These are phyloP conservation scores for Podila epigama DNA, from an alignment of 192 early-diverging fungal species.

Conservation along the genomic window DNA sequence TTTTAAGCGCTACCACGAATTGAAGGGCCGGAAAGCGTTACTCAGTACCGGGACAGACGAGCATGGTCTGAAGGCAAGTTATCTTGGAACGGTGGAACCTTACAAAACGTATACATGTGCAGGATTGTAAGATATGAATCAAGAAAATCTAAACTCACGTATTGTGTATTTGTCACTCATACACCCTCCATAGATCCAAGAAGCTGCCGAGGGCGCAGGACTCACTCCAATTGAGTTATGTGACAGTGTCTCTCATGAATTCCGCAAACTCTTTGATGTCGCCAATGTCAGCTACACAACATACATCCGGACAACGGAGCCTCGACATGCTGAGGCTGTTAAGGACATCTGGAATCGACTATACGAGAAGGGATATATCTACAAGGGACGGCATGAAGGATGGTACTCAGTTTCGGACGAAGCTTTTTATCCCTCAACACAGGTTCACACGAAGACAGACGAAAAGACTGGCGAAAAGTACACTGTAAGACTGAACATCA, in stretches of 20 bases:
- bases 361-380: slow-evolving; percentile 77
- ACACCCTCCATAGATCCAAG: slow-evolving; percentile 73
- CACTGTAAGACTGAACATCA: slow-evolving; percentile 43
- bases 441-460: slow-evolving; percentile 72
- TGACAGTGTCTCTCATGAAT: slow-evolving; percentile 70
- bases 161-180: background rate
- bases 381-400: slow-evolving; percentile 90
- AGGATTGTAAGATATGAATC: no score
- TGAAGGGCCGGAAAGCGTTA: slow-evolving; percentile 69
- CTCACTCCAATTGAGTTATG: slow-evolving; percentile 79
- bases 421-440: slow-evolving; percentile 80
- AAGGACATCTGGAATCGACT: slow-evolving; percentile 77
- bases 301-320: slow-evolving; percentile 89
- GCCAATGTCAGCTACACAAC: slow-evolving; percentile 82
- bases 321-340: slow-evolving; percentile 75
- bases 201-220: slow-evolving; percentile 75
- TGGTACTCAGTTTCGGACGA: slow-evolving; percentile 98
- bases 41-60: slow-evolving; percentile 91
- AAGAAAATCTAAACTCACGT: no score
- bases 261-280: slow-evolving; percentile 72
- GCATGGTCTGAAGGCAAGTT: slow-evolving; percentile 96
- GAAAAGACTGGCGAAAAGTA: slow-evolving; percentile 56
- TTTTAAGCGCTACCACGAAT: slow-evolving; percentile 73
- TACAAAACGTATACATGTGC: background rate
- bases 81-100: no score